Conservation (phyloP, 2,329 filamentous ascomycete species). For the Ascocoryne sarcoides region DNA sequence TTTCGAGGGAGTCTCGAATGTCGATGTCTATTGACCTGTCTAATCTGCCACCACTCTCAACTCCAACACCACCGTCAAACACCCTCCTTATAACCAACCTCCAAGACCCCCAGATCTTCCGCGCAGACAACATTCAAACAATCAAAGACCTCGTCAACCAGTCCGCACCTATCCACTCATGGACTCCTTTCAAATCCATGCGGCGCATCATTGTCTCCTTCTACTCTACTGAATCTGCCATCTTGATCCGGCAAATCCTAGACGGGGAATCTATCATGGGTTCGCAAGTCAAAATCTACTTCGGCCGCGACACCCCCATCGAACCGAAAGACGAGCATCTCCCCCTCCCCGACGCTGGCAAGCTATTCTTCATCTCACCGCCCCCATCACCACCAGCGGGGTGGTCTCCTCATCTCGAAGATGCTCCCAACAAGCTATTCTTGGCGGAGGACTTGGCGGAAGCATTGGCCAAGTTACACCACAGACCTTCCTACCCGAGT, state of each 20-base stretch:
- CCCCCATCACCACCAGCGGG: conserved; percentile 59
- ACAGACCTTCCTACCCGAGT: conserved; percentile 31
- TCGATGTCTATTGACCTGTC: conserved; percentile 65
- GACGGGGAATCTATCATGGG: conserved; percentile 69
- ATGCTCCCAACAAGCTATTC: conserved; percentile 61
- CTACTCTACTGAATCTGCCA: conserved; percentile 59
- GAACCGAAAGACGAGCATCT: conserved; percentile 48
- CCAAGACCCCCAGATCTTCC: conserved; percentile 63
- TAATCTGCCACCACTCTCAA: conserved; percentile 56
- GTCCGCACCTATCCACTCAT: conserved; percentile 66
- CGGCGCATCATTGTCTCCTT: conserved; percentile 75
- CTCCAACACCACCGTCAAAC: conserved; percentile 71
- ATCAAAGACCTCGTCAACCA: conserved; percentile 63
- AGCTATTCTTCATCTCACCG: conserved; percentile 65
- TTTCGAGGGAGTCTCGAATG: conserved; percentile 26
- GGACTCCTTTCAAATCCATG: conserved; percentile 75
- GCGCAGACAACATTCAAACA: conserved; percentile 61
- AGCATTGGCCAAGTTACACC: conserved; percentile 53
- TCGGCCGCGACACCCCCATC: conserved; percentile 53
- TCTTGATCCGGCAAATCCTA: conserved; percentile 61
- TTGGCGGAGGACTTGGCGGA: conserved; percentile 62
- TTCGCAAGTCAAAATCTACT: conserved; percentile 59
- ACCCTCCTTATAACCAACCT: conserved; percentile 81
- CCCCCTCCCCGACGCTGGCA: conserved; percentile 58
- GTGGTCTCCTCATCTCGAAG: conserved; percentile 60